Evolutionary conservation across 106 monocot species (phyloP).

Genomic region (Iris macrosiphon): DNA sequence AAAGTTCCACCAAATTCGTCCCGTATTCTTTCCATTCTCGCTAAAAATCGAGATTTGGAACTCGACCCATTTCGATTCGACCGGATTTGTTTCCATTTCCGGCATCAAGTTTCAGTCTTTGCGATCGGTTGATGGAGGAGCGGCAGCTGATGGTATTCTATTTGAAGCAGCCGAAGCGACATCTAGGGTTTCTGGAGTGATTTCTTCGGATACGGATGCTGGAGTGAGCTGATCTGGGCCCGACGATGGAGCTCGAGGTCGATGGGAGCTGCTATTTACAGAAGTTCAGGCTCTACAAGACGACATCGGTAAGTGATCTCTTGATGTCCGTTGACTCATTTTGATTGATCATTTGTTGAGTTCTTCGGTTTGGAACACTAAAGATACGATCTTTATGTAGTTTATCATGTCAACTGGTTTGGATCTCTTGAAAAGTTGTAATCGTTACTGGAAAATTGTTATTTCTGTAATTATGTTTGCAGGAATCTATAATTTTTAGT

Average conservation of each 20-base stretch:
- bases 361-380: too few relatives aligned
- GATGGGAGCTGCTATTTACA: slow-evolving; percentile 33
- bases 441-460: too few relatives aligned
- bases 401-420: too few relatives aligned
- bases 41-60: too few relatives aligned
- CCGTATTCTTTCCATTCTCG: not conserved
- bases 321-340: not conserved
- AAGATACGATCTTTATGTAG: too few relatives aligned
- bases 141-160: slow-evolving; percentile 21
- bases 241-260: slow-evolving; percentile 7
- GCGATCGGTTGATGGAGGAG: slow-evolving; percentile 9
- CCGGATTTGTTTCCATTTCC: not conserved
- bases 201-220: slow-evolving; percentile 22
- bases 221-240: slow-evolving; percentile 32
- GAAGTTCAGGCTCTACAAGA: slow-evolving; percentile 69
- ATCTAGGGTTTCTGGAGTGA: slow-evolving; percentile 14
- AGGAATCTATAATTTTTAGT: too few relatives aligned
- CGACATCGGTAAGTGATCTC: slow-evolving; percentile 38
- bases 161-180: slow-evolving; percentile 31
- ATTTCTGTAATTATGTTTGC: too few relatives aligned
- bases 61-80: slow-evolving; percentile 6
- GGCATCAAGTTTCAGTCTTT: not conserved
- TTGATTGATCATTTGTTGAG: too few relatives aligned
- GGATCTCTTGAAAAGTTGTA: too few relatives aligned
- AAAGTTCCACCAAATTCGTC: too few relatives aligned